phyloP scores from a whole-genome alignment of 306 rosid genomes.

The Alnus rubra region DNA sequence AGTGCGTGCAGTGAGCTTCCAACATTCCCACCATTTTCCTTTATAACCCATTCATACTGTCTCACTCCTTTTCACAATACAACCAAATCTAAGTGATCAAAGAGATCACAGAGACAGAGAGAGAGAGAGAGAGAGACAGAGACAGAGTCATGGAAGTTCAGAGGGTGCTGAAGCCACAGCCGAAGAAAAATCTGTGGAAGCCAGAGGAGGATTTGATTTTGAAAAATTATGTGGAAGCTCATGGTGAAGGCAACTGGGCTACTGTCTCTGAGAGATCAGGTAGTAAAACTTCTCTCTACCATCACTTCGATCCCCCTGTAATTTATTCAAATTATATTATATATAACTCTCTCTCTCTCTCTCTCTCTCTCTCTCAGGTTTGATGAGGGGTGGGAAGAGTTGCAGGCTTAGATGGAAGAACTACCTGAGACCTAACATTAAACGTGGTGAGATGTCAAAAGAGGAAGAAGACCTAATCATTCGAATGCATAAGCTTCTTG shows the following conservation, averaged over 20 bases:
- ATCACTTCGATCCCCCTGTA: background rate
- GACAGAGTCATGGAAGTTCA: constrained; percentile 39
- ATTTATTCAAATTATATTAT: background rate
- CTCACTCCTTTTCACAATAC: background rate
- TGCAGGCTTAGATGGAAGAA: constrained; percentile 78
- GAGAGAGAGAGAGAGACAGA: too few species aligned
- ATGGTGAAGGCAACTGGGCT: constrained; percentile 76
- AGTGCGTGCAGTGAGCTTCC: constrained; percentile 4
- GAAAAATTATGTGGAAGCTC: constrained; percentile 57
- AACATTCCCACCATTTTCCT: background rate
- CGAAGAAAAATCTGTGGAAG: constrained; percentile 63
- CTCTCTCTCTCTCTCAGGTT: constrained; percentile 29
- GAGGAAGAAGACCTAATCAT: constrained; percentile 70
- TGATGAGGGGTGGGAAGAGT: constrained; percentile 69
- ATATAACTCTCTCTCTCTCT: background rate
- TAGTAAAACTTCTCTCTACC: background rate
- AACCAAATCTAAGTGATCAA: background rate
- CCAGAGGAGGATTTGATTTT: constrained; percentile 68
- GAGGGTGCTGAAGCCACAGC: constrained; percentile 34
- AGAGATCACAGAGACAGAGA: too few species aligned
- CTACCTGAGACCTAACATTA: constrained; percentile 63
- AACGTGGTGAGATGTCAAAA: constrained; percentile 64
- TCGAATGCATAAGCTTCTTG: constrained; percentile 71
- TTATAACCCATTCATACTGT: constrained; percentile 4
- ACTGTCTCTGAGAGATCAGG: constrained; percentile 59